Base-by-base conservation (phyloP, 768 basidiomycete genomes). In the Cyathus striatus region DNA sequence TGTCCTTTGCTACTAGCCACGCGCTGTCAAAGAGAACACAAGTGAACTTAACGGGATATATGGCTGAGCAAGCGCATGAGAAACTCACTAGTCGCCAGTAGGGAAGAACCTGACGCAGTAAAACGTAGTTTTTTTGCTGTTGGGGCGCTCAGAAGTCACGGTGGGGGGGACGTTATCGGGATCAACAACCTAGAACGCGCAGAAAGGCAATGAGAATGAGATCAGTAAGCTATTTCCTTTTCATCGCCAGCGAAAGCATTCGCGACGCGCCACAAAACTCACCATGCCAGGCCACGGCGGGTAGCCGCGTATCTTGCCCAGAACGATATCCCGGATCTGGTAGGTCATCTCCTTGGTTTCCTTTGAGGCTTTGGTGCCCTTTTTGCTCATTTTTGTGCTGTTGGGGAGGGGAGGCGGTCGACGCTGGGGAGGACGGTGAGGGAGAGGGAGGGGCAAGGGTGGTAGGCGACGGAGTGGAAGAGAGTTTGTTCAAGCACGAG, bases 221-320 rank as follows among this genome's bases (percentile, higher is more conserved):
- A 18, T 9, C 17, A 9, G 6, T 18, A 12, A 18, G 9, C 35
- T 18, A 18, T 18, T 6, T 36, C 9, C 35, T 18, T 18, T 18
- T 30, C 27, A 7, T 34, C 34, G 23, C 22, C 43, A n/a, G 20
- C 23, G 26, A 23, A 38, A 23, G 38, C n/a, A 49, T 45, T 47
- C 42, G 5, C 24, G 34, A 25, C 42, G 26, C 41, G 27, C 33
- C 47, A 22, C 30, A 23, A 21, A 36, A 33, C 89, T 66, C 59
- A 95, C 95, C 71, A 89, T 86, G 60, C 82, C 90, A 42, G 93
- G 96, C 96, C 96, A 99, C 3, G 87, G 76, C 2, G 96, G 92
- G 68, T 73, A 97, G 7, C 95, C 96, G 68, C 89, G 90, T 60
- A 99, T 69, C 72, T 95, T 94, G 20, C 79, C 92, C 47, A 97